Evolutionary conservation across 257 asterid species (phyloP), one percentile per base, ranked within the genome.

Genomic region (Rhazya stricta): DNA sequence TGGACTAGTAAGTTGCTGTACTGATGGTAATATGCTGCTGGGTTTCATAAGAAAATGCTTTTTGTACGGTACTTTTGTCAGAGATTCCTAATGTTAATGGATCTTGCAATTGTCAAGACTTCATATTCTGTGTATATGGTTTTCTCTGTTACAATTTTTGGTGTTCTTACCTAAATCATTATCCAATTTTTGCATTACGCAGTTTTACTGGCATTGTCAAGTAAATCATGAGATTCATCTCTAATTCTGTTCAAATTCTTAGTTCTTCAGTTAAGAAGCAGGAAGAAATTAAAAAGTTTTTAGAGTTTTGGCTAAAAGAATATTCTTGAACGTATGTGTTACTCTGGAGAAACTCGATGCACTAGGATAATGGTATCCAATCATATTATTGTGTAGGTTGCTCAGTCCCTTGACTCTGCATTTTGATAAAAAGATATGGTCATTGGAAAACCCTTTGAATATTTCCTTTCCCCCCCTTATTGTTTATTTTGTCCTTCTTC

Each of bases 401-500:
- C 36, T 63, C 29, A 16, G 21, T 36, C 2, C 3, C 18, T 63
- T 63, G 1, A 0, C 16, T 34, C 18, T 66, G 50, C 50, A 37
- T 66, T 66, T 63, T 63, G 43, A 18, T 0, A 6, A 43, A 43
- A 43, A 43, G 50, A 7, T 3, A 39, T 43, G 1, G 30, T 54
- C 32, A 1, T 54, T 8, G 13, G 29, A 23, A n/a, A 54, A 19
- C 6, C 56, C 69, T 29, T 79, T 73, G 51, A 62, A n/a, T 46
- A 29, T n/a, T 43, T 32, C 39, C 13, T 34, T 45, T 63, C 45
- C 60, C 34, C 53, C 32, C 61, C 21, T 70, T 56, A 72, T 76
- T 43, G 19, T 79, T 73, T 77, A 60, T 68, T 74, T 68, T 77
- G 75, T 76, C 63, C 76, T 51, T 54, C 88, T 50, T 81, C 36